Base-by-base conservation (phyloP, 306 rosid genomes). In the Vigna angularis region DNA sequence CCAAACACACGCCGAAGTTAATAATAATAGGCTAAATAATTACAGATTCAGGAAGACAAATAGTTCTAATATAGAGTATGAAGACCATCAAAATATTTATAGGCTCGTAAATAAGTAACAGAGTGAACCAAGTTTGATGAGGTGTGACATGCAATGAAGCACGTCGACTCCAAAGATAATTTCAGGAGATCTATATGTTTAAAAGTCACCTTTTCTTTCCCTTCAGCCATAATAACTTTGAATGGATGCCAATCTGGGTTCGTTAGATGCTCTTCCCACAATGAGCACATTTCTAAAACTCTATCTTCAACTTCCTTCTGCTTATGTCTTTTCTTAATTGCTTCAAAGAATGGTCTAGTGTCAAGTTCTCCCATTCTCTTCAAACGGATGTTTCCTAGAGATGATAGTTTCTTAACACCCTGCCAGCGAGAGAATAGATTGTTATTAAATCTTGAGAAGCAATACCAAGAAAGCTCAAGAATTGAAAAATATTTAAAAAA, bases 301-400 rank as follows among this genome's bases (percentile, higher is more conserved):
- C 75, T 26, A 2, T 88, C 92, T 75, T 95, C 93, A 50, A 92
- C 97, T 48, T 89, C 91, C 44, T 95, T 96, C 84, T 82, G 89
- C 16, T 74, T 86, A 83, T 92, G 92, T 70, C 77, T 95, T 86
- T 77, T 86, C 85, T 84, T 85, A 90, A 88, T 78, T 77, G 84
- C 93, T 86, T 92, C 89, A 63, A 72, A 73, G 85, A 95, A 95
- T 26, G 99, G 98, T 81, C 61, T 84, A 58, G 66, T 57, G 76
- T 95, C 93, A 49, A 95, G 92, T 86, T 93, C 96, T 66, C 99
- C 99, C 99, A 95, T 88, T 89, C 97, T 88, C 80, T 93, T 93
- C 30, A 95, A 81, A 13, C 92, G 76, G 83, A 93, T 84, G 16
- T 83, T 64, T 48, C 83, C 85, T 70, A 72, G 83, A 52, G 36